Evolutionary conservation across 805 yeast species (phyloP), one percentile per base, ranked within the genome.

Genomic region (Lachancea cidri): DNA sequence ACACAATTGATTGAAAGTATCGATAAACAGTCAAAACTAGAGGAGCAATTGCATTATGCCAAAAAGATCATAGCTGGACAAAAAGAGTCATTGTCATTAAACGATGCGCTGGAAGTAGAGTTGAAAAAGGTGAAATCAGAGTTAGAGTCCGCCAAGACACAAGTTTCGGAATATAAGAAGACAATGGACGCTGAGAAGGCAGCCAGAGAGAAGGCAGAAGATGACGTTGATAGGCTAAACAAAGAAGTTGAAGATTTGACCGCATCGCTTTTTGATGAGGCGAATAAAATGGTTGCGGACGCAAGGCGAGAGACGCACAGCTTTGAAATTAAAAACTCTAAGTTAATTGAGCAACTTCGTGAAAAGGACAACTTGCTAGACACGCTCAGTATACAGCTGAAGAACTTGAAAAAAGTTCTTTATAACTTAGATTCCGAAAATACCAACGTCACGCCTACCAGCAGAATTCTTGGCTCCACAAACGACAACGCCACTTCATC

Each of bases 201-300:
- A 33, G 61, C 53, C 42, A 75, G 74, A 45, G 61, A 58, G 7
- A 66, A 59, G 5, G 82, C 86, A 1, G 83, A 81, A 48, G 66
- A 64, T 8, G 85, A 82, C 49, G 81, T 76, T 14, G 68, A 73
- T 35, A 71, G 73, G 43, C 63, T 86, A 38, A 76, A 81, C 46
- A 76, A 72, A 24, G 96, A 86, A 57, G 83, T 86, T 29, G 93
- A 85, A 55, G 95, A 86, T 30, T 64, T 86, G 35, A 77, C 88
- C 1, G 86, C 81, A 1, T 77, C 88, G 1, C 64, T 86, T 24
- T 86, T 86, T 56, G 83, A 77, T 47, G 93, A 87, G 56, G 96
- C 96, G 11, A 86, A 86, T 57, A 72, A 74, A 37, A 85, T 86
- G 86, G 96, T 86, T 5, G 77, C 83, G 36, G 77, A 80, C 46